Evolutionary conservation across 106 monocot species (phyloP).

Genomic region (Dendrobium chrysotoxum): DNA sequence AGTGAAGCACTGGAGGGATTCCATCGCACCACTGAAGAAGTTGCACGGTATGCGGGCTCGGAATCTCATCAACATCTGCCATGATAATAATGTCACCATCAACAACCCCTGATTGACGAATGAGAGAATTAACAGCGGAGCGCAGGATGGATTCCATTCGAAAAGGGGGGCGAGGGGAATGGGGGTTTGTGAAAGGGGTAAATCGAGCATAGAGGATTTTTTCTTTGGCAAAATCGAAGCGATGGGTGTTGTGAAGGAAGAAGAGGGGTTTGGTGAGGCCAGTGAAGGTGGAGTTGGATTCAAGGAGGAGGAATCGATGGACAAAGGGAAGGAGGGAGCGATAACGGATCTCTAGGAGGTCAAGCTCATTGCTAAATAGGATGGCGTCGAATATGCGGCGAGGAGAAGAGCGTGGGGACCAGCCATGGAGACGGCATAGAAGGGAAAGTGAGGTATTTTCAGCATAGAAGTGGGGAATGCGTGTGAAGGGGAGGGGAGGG

Average conservation of each 20-base stretch:
- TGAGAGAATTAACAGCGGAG: slow-evolving; percentile 34
- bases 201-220: slow-evolving; percentile 45
- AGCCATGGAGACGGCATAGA: slow-evolving; percentile 81
- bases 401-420: slow-evolving; percentile 43
- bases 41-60: slow-evolving; percentile 54
- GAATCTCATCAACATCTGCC: slow-evolving; percentile 90
- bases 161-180: slow-evolving; percentile 30
- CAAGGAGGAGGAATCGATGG: slow-evolving; percentile 63
- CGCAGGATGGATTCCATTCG: slow-evolving; percentile 50
- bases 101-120: slow-evolving; percentile 41
- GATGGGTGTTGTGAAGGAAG: slow-evolving; percentile 29
- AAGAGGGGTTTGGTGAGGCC: slow-evolving; percentile 60
- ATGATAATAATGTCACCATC: slow-evolving; percentile 66
- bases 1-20: slow-evolving; percentile 68
- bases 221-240: slow-evolving; percentile 36
- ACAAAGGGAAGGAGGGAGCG: slow-evolving; percentile 69
- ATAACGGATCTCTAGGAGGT: slow-evolving; percentile 73
- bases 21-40: slow-evolving; percentile 81
- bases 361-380: slow-evolving; percentile 90
- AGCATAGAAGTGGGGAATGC: slow-evolving; percentile 66
- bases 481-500: slow-evolving; percentile 70
- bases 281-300: slow-evolving; percentile 85
- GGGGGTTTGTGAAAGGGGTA: slow-evolving; percentile 2
- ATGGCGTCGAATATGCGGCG: slow-evolving; percentile 81
- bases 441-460: slow-evolving; percentile 39